Evolutionary conservation across 1,284 basidiomycete species (phyloP), one percentile per base, ranked within the genome.

Genomic region (Abortiporus biennis): DNA sequence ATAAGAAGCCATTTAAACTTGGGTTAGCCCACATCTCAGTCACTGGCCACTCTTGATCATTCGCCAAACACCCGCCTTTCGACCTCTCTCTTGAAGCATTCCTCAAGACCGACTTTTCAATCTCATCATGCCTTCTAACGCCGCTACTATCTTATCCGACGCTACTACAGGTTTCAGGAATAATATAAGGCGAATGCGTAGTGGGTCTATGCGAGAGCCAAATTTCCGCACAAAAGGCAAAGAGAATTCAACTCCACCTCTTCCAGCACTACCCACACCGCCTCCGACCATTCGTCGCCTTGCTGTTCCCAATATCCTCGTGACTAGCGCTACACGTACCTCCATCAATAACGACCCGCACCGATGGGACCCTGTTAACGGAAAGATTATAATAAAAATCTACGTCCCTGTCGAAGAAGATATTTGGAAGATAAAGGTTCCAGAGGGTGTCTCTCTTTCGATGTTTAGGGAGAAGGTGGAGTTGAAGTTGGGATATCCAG

Each of bases 331-430:
- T 12, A 4, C 19, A 4, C 11, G 32, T 6, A 12, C 29, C 33
- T 5, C 37, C 49, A 16, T 38, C 32, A 31, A 27, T 20, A 24
- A 25, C 29, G 40, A 47, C 37, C 31, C 27, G 11, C 53, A 52
- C 16, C 39, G 43, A 42, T 69, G 66, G 65, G 55, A 54, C 27
- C 55, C 65, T 22, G 52, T 53, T 30, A 49, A 61, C 22, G 65
- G 62, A 4, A 54, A 49, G 50, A 68, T 68, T 38, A 34, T 64
- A 40, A 53, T 68, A 56, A 68, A 68, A 50, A 61, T 69, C n/a
- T 59, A 61, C 38, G 63, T 67, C 11, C 65, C 67, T 15, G 56
- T 57, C 27, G 65, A 57, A 23, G 61, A 63, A 48, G 67, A 68
- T 46, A 56, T 66, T 44, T 69, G 66, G 66, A 62, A 54, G 53